A percentile compares a stretch with the other conserved stretches of the same genome.
Evolutionary conservation across 345 rosid species (phyloP).

Genomic region (Acer saccharum): DNA sequence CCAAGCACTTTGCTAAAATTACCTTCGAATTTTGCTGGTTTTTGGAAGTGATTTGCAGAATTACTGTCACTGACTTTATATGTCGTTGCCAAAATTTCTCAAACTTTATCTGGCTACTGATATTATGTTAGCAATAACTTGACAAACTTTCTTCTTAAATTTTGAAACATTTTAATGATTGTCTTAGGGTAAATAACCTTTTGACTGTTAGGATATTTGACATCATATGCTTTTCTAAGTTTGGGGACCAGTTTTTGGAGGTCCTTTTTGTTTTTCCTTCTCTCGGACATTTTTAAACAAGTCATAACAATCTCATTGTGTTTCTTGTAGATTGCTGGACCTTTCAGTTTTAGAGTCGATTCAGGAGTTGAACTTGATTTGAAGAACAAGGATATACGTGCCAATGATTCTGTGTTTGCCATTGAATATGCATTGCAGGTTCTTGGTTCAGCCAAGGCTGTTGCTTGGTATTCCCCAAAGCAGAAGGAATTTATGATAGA

Average conservation of each 20-base stretch:
- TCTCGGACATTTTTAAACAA: neutral
- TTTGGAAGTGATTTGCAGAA: neutral
- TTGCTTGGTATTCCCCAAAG: constrained; percentile 91
- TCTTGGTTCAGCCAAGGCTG: constrained; percentile 88
- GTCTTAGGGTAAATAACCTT: neutral
- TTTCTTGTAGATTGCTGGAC: constrained; percentile 77
- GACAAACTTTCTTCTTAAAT: neutral
- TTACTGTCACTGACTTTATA: neutral
- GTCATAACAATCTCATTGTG: neutral
- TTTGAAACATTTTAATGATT: too few relatives aligned
- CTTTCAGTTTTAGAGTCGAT: constrained; percentile 87
- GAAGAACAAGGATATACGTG: constrained; percentile 42
- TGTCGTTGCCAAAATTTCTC: neutral
- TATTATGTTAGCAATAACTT: neutral
- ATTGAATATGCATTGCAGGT: constrained; percentile 85
- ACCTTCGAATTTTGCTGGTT: neutral
- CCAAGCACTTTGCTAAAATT: neutral
- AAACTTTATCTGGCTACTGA: neutral
- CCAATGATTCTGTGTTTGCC: constrained; percentile 71
- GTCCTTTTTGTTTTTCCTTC: neutral
- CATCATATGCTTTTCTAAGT: neutral
- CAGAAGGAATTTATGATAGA: constrained; percentile 84
- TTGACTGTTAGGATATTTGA: neutral
- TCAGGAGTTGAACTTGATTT: constrained; percentile 59
- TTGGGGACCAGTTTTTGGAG: neutral